These are phyloP conservation scores for Cladosporium sp. DNA, from an alignment of 2,329 filamentous ascomycete species.

Conservation along the genomic window DNA sequence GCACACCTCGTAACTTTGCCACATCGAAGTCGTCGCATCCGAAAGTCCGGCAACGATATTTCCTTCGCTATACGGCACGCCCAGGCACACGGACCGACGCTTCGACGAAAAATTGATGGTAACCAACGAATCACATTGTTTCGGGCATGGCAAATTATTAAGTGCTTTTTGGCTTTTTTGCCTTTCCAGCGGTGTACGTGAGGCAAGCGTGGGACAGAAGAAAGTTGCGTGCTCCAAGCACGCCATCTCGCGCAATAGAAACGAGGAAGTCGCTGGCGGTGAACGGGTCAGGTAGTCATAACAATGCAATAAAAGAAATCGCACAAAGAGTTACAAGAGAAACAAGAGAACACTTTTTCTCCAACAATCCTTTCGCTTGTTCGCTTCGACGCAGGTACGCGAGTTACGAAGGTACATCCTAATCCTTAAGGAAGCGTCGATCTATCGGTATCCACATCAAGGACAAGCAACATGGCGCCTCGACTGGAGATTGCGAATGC, in stretches of 20 bases:
- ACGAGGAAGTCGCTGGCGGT: background rate
- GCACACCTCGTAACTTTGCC: no score
- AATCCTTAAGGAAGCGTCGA: no score
- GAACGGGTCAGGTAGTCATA: background rate
- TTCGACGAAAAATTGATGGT: no score
- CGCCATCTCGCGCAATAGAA: background rate
- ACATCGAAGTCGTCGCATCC: no score
- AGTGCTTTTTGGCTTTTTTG: no score
- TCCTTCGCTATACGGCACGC: no score
- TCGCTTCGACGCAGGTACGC: constrained; percentile 1
- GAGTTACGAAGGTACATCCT: constrained; percentile 1
- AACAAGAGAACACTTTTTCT: background rate
- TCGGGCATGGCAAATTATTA: no score
- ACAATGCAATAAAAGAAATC: background rate
- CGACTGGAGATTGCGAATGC: background rate
- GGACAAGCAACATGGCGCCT: constrained; percentile 4
- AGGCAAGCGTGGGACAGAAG: background rate
- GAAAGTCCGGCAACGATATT: no score
- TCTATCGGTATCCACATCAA: background rate
- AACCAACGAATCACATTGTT: no score
- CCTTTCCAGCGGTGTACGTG: background rate
- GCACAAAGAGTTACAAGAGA: background rate
- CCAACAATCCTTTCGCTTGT: background rate
- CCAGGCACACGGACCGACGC: no score
- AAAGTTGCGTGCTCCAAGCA: background rate